These are phyloP conservation scores for Tricharina praecox DNA, from an alignment of 495 filamentous ascomycete genomes.

Conservation along the genomic window DNA sequence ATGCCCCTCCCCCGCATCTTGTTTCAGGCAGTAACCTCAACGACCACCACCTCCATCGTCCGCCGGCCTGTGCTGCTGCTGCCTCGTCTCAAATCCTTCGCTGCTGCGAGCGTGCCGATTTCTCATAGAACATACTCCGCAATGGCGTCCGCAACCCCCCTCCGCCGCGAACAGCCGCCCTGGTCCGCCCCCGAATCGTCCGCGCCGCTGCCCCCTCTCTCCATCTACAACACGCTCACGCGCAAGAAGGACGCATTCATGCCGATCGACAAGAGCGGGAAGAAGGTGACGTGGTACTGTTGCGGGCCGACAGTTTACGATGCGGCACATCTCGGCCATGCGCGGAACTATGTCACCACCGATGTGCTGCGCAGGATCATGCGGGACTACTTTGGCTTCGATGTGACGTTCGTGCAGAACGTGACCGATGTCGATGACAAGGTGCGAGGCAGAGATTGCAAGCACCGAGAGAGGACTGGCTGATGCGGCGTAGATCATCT, in stretches of 20 bases:
- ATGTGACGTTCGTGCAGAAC: slow-evolving; percentile 89
- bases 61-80: too few species aligned
- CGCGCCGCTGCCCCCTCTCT: slow-evolving; percentile 32
- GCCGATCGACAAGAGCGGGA: slow-evolving; percentile 47
- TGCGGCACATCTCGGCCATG: slow-evolving; percentile 77
- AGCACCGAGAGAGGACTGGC: neutral
- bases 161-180: slow-evolving; percentile 31
- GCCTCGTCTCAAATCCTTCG: too few species aligned
- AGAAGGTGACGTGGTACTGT: slow-evolving; percentile 70
- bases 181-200: slow-evolving; percentile 28
- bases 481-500: slow-evolving; percentile 46
- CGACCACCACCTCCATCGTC: too few species aligned
- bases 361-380: slow-evolving; percentile 84
- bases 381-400: slow-evolving; percentile 67
- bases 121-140: too few species aligned
- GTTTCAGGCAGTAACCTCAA: too few species aligned
- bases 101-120: too few species aligned
- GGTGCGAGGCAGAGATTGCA: slow-evolving; percentile 28
- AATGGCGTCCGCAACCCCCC: slow-evolving; percentile 24
- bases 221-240: slow-evolving; percentile 62
- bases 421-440: slow-evolving; percentile 91
- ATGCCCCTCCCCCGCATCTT: too few species aligned
- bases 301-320: slow-evolving; percentile 92
- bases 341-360: slow-evolving; percentile 82
- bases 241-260: slow-evolving; percentile 57